Conservation (phyloP, 495 filamentous ascomycete genomes). For the Corynascus novoguineensis region DNA sequence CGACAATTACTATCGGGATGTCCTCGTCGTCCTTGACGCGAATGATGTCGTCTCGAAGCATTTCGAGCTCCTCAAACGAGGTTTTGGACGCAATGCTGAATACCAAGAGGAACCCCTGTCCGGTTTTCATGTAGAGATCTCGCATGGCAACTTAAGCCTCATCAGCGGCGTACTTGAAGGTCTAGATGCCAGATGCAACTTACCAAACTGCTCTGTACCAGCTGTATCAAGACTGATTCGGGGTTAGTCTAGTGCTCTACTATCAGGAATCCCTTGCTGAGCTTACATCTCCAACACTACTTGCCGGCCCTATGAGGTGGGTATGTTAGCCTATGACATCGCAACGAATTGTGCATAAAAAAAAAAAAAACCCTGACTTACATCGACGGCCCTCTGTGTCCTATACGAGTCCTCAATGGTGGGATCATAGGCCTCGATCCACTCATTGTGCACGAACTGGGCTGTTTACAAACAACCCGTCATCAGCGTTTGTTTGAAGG, state of each 20-base stretch:
- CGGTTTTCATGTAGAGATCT: slow-evolving; percentile 95
- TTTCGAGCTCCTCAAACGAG: slow-evolving; percentile 78
- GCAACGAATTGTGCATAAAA: neutral
- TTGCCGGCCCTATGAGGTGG: slow-evolving; percentile 68
- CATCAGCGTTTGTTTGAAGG: slow-evolving; percentile 13
- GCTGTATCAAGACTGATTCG: slow-evolving; percentile 78
- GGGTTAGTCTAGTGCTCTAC: neutral
- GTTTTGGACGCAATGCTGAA: slow-evolving; percentile 91
- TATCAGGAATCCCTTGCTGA: neutral
- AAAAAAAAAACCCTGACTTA: slow-evolving; percentile 45
- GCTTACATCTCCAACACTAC: slow-evolving; percentile 91
- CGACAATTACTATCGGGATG: slow-evolving; percentile 91
- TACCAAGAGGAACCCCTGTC: slow-evolving; percentile 94
- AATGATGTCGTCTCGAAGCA: slow-evolving; percentile 91
- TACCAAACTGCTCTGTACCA: slow-evolving; percentile 97
- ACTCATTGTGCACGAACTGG: slow-evolving; percentile 98
- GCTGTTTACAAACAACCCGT: slow-evolving; percentile 51
- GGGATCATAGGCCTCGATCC: slow-evolving; percentile 98
- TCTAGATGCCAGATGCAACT: slow-evolving; percentile 32
- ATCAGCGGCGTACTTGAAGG: neutral
- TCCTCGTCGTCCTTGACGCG: slow-evolving; percentile 93
- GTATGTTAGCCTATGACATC: slow-evolving; percentile 13
- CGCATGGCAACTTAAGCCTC: slow-evolving; percentile 49
- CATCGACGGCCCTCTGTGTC: slow-evolving; percentile 91
- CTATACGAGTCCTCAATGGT: slow-evolving; percentile 97